Base-by-base conservation (phyloP, 2,329 filamentous ascomycete genomes). In the Thelonectria discophora region DNA sequence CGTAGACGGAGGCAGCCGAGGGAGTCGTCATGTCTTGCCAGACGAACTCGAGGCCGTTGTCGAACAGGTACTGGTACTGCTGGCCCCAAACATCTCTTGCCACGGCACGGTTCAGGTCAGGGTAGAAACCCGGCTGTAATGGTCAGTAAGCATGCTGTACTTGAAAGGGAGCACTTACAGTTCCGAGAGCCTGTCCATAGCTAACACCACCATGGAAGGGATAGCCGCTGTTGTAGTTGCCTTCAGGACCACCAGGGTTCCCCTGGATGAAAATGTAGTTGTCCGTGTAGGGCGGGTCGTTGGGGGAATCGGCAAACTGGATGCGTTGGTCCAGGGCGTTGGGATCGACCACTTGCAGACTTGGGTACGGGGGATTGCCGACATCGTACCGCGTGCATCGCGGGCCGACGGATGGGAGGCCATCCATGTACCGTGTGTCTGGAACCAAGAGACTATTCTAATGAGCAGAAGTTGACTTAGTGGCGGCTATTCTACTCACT, bases 11-110 rank as follows among this genome's bases (percentile, higher is more conserved):
- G 3, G 32, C 54, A 3, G 42, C 32, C 8, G 45, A 40, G 11
- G 54, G 54, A 10, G 54, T 49, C 1, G 54, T 56, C 54, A 56
- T 56, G 18, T 56, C 54, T 12, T 56, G 54, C 54, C 54, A 56
- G 2, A 56, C 37, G 34, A 56, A 56, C 13, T 56, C 54, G 3
- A 56, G 37, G 15, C 54, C 54, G 17, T 17, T 5, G 15, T 56
- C 54, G 9, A 56, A 56, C 21, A 56, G 37, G 17, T 42, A 49
- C 12, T 50, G 39, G 10, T 56, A 56, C 37, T 56, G 54, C 24
- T 42, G 27, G 6, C 54, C 54, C 54, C 54, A 56, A 21, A 39
- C 30, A 6, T 56, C 34, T 20, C 54, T 45, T 1, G 47, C 54
- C 5, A 24, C 37, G 20, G 47, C 47, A 17, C 40, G 47, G 20